A percentile compares a stretch with the other conserved stretches of the same genome.
These are phyloP conservation scores for Leccinum variicolor DNA, from an alignment of 768 basidiomycete species.

Conservation along the genomic window DNA sequence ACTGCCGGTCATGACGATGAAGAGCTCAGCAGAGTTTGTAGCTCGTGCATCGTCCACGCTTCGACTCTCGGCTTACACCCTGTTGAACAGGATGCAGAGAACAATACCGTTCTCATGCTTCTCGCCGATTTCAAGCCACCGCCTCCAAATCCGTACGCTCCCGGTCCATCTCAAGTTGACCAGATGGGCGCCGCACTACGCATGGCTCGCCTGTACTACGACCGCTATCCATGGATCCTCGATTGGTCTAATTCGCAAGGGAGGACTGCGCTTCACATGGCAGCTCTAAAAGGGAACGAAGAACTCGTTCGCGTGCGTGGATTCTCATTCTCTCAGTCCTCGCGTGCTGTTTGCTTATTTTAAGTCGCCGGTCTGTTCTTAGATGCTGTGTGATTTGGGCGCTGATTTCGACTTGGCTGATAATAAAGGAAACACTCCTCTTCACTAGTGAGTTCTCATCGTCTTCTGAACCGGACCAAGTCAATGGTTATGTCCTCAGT, in stretches of 20 bases:
- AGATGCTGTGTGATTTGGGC: conserved; percentile 90
- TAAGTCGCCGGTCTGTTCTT: conserved; percentile 7
- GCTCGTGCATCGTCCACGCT: conserved; percentile 3
- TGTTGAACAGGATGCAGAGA: conserved; percentile 72
- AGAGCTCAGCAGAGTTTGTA: conserved; percentile 81
- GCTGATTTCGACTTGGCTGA: conserved; percentile 90
- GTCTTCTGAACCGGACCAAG: background rate
- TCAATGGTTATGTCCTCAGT: conserved; percentile 36
- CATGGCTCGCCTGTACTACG: conserved; percentile 85
- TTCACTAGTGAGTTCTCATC: conserved; percentile 75
- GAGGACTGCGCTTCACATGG: conserved; percentile 87
- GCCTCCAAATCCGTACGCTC: conserved; percentile 42
- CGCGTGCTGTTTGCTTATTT: conserved; percentile 15
- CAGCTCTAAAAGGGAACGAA: conserved; percentile 85
- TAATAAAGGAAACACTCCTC: conserved; percentile 86
- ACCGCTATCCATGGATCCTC: conserved; percentile 80
- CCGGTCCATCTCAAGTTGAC: conserved; percentile 52
- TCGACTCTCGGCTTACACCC: conserved; percentile 16
- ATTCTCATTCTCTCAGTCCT: conserved; percentile 8
- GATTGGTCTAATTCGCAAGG: conserved; percentile 93
- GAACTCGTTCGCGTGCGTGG: conserved; percentile 76
- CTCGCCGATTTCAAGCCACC: conserved; percentile 78
- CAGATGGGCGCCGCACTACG: conserved; percentile 70
- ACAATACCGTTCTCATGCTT: conserved; percentile 90
- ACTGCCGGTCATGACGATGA: conserved; percentile 89